Percentiles rank a stretch among this genome's conserved stretches.
Conservation (phyloP, 371 early-diverging fungal species). For the Apophysomyces ossiformis region DNA sequence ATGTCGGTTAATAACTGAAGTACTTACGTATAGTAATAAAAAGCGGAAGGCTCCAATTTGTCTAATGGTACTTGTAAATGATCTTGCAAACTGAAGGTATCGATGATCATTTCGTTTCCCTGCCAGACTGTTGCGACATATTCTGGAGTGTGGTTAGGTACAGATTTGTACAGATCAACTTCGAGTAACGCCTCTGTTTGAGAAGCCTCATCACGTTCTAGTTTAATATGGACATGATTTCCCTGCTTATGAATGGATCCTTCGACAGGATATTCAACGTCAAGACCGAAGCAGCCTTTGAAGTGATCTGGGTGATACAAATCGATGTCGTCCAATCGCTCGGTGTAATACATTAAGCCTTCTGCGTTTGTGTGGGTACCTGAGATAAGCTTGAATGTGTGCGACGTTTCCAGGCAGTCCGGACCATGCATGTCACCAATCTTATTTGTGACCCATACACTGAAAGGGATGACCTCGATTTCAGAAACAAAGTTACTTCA, state of each 20-base stretch:
- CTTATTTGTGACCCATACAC: slow-evolving; percentile 43
- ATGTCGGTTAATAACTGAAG: too few relatives aligned
- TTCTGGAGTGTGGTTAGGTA: neutral
- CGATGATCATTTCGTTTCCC: too few relatives aligned
- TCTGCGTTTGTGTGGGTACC: slow-evolving; percentile 54
- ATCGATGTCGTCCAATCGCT: slow-evolving; percentile 23
- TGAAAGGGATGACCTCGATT: neutral
- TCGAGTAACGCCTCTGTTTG: slow-evolving; percentile 28
- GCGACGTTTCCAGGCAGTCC: slow-evolving; percentile 46
- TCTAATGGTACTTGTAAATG: neutral
- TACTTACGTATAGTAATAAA: slow-evolving; percentile 36
- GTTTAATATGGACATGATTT: slow-evolving; percentile 15
- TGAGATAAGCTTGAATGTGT: slow-evolving; percentile 55
- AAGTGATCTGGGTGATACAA: slow-evolving; percentile 23
- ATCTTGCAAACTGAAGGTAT: slow-evolving; percentile 7
- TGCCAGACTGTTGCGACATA: neutral
- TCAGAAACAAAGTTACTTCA: neutral
- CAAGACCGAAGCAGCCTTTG: slow-evolving; percentile 39
- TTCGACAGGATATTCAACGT: slow-evolving; percentile 21
- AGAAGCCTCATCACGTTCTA: slow-evolving; percentile 35
- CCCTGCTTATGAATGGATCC: slow-evolving; percentile 18
- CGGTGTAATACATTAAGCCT: slow-evolving; percentile 45
- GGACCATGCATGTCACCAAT: slow-evolving; percentile 37
- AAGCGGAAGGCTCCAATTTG: slow-evolving; percentile 24
- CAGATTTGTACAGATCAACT: slow-evolving; percentile 28